These are phyloP conservation scores for Brettanomyces sp. DNA, from an alignment of 805 yeast species.

Conservation along the genomic window DNA sequence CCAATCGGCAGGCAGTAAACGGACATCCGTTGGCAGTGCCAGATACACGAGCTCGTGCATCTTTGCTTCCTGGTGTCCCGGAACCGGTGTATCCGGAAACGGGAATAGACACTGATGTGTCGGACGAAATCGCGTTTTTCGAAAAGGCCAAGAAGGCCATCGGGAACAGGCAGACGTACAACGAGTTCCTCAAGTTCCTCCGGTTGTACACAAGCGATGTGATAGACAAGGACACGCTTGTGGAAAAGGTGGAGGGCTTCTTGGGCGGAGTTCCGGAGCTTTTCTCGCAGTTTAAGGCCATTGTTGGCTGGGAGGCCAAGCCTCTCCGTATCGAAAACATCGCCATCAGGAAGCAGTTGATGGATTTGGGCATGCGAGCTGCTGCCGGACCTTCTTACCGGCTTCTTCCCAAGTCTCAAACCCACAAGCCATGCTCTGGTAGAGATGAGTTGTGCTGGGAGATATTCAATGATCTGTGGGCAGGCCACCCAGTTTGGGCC, in stretches of 20 bases:
- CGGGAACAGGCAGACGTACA: constrained; percentile 82
- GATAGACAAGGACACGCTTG: constrained; percentile 72
- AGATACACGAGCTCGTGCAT: constrained; percentile 35
- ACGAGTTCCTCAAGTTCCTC: constrained; percentile 82
- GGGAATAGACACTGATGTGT: constrained; percentile 46
- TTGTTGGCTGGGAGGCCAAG: constrained; percentile 80
- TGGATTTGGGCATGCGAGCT: constrained; percentile 84
- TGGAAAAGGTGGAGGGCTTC: constrained; percentile 77
- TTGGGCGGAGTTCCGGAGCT: constrained; percentile 75
- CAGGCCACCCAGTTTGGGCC: constrained; percentile 99
- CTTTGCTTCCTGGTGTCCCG: constrained; percentile 76
- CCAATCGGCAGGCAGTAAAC: not conserved
- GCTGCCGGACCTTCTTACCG: constrained; percentile 95
- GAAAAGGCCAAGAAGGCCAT: constrained; percentile 85
- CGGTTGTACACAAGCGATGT: constrained; percentile 86
- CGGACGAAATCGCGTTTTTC: constrained; percentile 83
- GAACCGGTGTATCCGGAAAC: constrained; percentile 64
- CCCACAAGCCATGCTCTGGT: constrained; percentile 95
- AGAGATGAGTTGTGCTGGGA: constrained; percentile 99
- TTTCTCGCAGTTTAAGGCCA: constrained; percentile 83
- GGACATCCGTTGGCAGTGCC: constrained; percentile 21
- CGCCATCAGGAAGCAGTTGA: constrained; percentile 77
- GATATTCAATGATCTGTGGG: constrained; percentile 97
- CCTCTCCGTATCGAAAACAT: constrained; percentile 87
- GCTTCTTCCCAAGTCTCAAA: constrained; percentile 84